Evolutionary conservation across 2,329 filamentous ascomycete genomes (phyloP), one percentile per base, ranked within the genome.

Genomic region (Bisporella sp.): DNA sequence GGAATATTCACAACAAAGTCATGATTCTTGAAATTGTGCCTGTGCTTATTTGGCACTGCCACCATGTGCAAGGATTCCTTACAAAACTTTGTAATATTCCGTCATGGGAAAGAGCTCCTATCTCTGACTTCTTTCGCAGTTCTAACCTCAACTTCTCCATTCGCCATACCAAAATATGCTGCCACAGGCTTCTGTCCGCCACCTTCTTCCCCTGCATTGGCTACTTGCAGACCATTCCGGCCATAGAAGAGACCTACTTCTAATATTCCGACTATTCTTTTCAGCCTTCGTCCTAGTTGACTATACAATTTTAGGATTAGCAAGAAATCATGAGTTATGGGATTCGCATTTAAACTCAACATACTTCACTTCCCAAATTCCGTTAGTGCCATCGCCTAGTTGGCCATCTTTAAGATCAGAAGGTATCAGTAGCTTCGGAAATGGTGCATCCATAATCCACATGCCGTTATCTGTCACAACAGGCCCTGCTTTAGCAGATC

Each of bases 181-280:
- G 90, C 90, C 9, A 96, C 78, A 0, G 93, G 93, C 71, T 92
- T 95, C 72, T 96, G 89, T 1, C 88, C 90, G 45, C 87, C 85
- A 45, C 81, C 70, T 48, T 76, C 73, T 62, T 75, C 70, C 57
- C 81, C 76, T 52, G 77, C 73, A 49, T 77, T 73, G 41, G 78
- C 79, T 53, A 81, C 79, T 66, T 95, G 76, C 12, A 80, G 73
- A 0, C 92, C 92, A 53, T 92, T 91, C 62, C 83, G 66, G 4
- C 92, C 92, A 41, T 83, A 81, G 73, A 99, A 99, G 43, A 99
- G 77, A 11, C 93, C 93, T 31, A 95, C 91, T 65, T 96, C 93
- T 48, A 96, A 75, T 6, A 99, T 89, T 46, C 93, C 93, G 1
- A 87, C 84, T 57, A 96, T 86, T 57, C 76, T 75, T 68, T 95